A percentile compares a stretch with the other conserved stretches of the same genome.
These are phyloP conservation scores for Sugiyamaella grinbergsii DNA, from an alignment of 1,139 yeast species.

Conservation along the genomic window DNA sequence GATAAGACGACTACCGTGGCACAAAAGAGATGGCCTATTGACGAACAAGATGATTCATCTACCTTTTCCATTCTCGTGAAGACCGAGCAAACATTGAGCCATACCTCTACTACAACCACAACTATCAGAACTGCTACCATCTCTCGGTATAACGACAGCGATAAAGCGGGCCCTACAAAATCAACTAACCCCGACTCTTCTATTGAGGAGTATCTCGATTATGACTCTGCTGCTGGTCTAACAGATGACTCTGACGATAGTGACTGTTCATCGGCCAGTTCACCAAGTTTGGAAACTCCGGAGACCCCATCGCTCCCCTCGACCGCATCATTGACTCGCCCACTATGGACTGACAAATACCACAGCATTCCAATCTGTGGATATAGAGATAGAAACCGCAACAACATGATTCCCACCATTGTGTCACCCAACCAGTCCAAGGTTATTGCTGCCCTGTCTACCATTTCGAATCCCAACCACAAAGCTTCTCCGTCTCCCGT, in stretches of 20 bases:
- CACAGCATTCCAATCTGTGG: slow-evolving; percentile 34
- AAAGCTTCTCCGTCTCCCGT: slow-evolving; percentile 10
- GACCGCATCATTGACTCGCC: slow-evolving; percentile 21
- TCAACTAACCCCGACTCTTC: slow-evolving; percentile 10
- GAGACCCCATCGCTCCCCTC: slow-evolving; percentile 15
- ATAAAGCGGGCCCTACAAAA: background rate
- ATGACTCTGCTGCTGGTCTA: slow-evolving; percentile 27
- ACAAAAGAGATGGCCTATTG: slow-evolving; percentile 35
- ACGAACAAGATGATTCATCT: slow-evolving; percentile 36
- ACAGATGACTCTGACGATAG: slow-evolving; percentile 25
- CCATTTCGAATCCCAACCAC: slow-evolving; percentile 25
- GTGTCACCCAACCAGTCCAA: slow-evolving; percentile 21
- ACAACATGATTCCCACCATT: slow-evolving; percentile 17
- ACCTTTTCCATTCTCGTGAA: slow-evolving; percentile 34
- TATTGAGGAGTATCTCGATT: slow-evolving; percentile 32
- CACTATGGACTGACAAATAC: slow-evolving; percentile 25
- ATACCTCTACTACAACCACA: background rate
- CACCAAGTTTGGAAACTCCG: slow-evolving; percentile 8
- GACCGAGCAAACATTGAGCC: background rate
- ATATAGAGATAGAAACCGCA: slow-evolving; percentile 30
- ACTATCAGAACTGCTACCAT: background rate
- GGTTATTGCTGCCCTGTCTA: slow-evolving; percentile 29
- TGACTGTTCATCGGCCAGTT: slow-evolving; percentile 18
- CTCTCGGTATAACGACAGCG: background rate
- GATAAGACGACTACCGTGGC: background rate